Percentiles rank a stretch among this genome's conserved stretches.
phyloP scores from a whole-genome alignment of 1,284 basidiomycete genomes.

The Naganishia albida region DNA sequence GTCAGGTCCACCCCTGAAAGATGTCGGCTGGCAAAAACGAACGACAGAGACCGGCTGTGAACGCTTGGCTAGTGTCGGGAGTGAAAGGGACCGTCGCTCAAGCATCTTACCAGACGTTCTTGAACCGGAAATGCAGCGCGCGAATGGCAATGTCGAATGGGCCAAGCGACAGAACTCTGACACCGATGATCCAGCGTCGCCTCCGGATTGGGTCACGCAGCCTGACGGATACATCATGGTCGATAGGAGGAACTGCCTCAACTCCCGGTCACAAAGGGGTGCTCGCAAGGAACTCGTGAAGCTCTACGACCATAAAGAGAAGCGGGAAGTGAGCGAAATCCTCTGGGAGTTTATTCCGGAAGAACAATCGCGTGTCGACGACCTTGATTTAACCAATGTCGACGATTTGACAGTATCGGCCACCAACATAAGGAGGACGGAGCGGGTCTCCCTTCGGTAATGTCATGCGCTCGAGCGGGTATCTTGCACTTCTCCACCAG shows the following conservation, averaged over 20 bases:
- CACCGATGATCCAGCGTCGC: neutral
- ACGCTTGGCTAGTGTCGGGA: too few species aligned
- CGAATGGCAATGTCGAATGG: neutral
- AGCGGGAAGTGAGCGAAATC: slow-evolving; percentile 22
- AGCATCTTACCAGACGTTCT: neutral
- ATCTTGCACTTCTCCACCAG: too few species aligned
- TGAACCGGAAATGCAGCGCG: neutral
- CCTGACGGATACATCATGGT: slow-evolving; percentile 17
- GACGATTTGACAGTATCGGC: too few species aligned
- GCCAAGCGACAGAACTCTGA: neutral
- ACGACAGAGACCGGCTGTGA: neutral
- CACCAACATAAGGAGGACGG: too few species aligned
- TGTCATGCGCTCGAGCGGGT: too few species aligned
- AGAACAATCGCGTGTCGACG: slow-evolving; percentile 10
- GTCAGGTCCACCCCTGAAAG: neutral
- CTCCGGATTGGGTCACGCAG: neutral
- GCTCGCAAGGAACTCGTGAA: neutral
- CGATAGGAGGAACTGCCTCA: slow-evolving; percentile 1
- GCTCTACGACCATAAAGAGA: neutral
- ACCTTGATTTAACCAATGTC: too few species aligned
- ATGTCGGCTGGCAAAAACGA: neutral
- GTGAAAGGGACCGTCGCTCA: neutral
- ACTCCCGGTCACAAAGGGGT: too few species aligned
- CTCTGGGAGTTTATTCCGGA: slow-evolving; percentile 20
- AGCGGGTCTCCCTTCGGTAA: too few species aligned